Conservation (phyloP, 176 grass and related monocot genomes). For the Ampelocalamus luodianensis region DNA sequence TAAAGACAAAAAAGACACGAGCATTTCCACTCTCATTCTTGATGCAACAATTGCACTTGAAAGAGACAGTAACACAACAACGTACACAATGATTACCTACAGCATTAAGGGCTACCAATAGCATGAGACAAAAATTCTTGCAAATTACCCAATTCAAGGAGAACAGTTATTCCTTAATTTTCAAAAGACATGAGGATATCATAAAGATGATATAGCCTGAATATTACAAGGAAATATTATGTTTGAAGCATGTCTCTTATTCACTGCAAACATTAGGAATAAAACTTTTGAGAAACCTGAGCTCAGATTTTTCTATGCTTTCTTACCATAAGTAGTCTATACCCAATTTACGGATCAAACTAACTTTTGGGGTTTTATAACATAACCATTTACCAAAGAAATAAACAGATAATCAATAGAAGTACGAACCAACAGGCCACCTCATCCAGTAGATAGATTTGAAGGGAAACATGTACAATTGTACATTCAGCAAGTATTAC, state of each 20-base stretch:
- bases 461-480: conserved; percentile 21
- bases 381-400: conserved; percentile 1
- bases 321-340: conserved; percentile 19
- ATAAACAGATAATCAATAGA: conserved; percentile 17
- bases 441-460: conserved; percentile 13
- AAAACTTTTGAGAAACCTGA: conserved; percentile 13
- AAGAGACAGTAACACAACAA: conserved; percentile 22
- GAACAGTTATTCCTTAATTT: conserved; percentile 1
- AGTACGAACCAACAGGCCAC: conserved; percentile 17
- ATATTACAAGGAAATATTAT: conserved; percentile 28
- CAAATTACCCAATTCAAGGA: conserved; percentile 9
- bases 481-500: conserved; percentile 18
- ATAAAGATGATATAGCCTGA: neutral
- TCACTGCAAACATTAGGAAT: neutral
- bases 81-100: neutral
- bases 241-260: conserved; percentile 24
- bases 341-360: conserved; percentile 5
- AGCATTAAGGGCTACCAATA: neutral
- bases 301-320: neutral
- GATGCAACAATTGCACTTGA: neutral
- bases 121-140: neutral
- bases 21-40: neutral
- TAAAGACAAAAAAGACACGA: neutral
- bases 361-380: conserved; percentile 27
- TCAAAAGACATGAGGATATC: neutral